These are phyloP conservation scores for Huntiella savannae DNA, from an alignment of 2,329 filamentous ascomycete genomes.

Conservation along the genomic window DNA sequence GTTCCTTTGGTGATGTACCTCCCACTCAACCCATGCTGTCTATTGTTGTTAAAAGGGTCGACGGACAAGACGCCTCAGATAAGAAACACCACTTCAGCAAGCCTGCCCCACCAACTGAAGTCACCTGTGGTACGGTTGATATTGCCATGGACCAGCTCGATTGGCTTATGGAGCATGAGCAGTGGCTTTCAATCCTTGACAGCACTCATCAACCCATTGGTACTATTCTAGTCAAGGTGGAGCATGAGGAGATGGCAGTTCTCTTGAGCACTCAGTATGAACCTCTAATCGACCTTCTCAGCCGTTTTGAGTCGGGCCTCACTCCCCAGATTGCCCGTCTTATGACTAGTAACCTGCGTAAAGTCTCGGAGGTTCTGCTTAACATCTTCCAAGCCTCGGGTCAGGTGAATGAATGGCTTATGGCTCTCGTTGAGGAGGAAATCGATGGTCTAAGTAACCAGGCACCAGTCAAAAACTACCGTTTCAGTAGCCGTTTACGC, in stretches of 20 bases:
- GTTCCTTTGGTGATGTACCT: conserved; percentile 57
- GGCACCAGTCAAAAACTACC: conserved; percentile 50
- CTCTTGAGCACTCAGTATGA: conserved; percentile 73
- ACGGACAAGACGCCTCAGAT: conserved; percentile 21
- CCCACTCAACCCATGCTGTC: conserved; percentile 49
- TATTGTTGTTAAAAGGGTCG: conserved; percentile 50
- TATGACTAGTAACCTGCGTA: conserved; percentile 57
- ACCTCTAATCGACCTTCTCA: conserved; percentile 61
- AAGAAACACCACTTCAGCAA: conserved; percentile 9
- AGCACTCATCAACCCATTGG: conserved; percentile 58
- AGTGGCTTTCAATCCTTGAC: conserved; percentile 72
- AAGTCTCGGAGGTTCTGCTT: conserved; percentile 68
- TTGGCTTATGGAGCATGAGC: conserved; percentile 57
- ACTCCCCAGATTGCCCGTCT: conserved; percentile 69
- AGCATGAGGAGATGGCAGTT: conserved; percentile 77
- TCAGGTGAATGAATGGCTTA: conserved; percentile 71
- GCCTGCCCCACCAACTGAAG: conserved; percentile 24
- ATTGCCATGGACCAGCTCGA: conserved; percentile 64
- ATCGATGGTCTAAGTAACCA: conserved; percentile 86
- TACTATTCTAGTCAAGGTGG: conserved; percentile 66
- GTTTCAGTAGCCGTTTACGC: conserved; percentile 51
- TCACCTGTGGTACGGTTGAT: conserved; percentile 55
- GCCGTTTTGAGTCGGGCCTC: conserved; percentile 65
- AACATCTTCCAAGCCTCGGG: conserved; percentile 94
- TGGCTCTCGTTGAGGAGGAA: conserved; percentile 84